Base-by-base conservation (phyloP, 768 basidiomycete genomes). In the Suillus fuscotomentosus region DNA sequence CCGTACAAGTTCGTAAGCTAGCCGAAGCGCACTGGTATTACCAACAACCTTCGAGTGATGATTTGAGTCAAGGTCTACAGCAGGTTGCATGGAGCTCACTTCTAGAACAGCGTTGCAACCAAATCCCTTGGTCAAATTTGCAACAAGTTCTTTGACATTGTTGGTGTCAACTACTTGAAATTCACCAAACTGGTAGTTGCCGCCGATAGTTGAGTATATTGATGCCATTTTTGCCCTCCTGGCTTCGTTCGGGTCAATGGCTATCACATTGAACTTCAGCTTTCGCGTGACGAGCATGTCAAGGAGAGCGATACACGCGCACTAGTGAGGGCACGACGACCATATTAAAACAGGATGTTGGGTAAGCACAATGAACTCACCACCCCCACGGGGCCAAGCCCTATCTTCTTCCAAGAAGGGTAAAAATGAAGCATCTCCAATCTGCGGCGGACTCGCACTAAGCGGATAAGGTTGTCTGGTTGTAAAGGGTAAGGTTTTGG, bases 301-400 rank as follows among this genome's bases (percentile, higher is more conserved):
- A 31, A 93, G 80, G 51, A 92, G 78, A 62, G 84, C 84, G 62
- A 92, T 80, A 14, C 81, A 77, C 2, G 89, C 81, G 66, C 91
- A 93, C 83, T 84, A 39, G 13, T 65, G 47, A 53, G 14, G 34
- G 24, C 56, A 24, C 41, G 53, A 11, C 11, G n/a, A 14, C 41
- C 42, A 22, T 11, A n/a, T 39, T 31, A 36, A 56, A 13, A 43
- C 34, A 39, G 20, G 20, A 20, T 34, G 51, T 45, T 60, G 11
- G 39, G 42, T 41, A 65, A 63, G 60, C 24, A 59, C 1, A 60
- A 38, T 27, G 34, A 34, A 68, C 81, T 56, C 68, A 86, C 84
- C 64, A 92, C 76, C 24, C 92, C 92, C 11, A 94, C 92, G 20
- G 92, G 92, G 8, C 92, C 92, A 60, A 94, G 79, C 4, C 91